These are phyloP conservation scores for Albugo candida DNA, from an alignment of 352 stramenopile species.

Conservation along the genomic window DNA sequence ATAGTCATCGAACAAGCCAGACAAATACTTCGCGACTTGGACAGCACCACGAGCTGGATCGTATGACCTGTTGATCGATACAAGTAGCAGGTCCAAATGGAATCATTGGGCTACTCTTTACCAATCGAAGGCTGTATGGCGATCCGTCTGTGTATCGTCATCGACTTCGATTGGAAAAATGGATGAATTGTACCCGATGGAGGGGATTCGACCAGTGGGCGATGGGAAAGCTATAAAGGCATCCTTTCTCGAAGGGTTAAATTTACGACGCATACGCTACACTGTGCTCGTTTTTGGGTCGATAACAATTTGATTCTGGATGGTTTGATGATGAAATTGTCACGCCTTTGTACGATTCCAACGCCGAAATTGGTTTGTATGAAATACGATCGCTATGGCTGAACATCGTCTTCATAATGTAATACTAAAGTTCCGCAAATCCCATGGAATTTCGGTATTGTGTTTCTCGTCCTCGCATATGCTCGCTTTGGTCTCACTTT, in stretches of 20 bases:
- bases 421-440: conserved; percentile 87
- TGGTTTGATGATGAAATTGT: conserved; percentile 20
- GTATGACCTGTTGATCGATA: conserved; percentile 74
- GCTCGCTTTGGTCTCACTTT: conserved; percentile 60
- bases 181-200: conserved; percentile 81
- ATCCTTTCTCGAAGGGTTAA: conserved; percentile 72
- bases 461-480: conserved; percentile 76
- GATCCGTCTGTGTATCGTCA: conserved; percentile 53
- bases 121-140: conserved; percentile 89
- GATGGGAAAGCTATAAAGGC: conserved; percentile 86
- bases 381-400: conserved; percentile 30
- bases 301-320: conserved; percentile 48
- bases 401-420: conserved; percentile 70
- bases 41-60: conserved; percentile 57
- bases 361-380: conserved; percentile 13
- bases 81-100: too few species aligned
- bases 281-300: conserved; percentile 81
- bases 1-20: conserved; percentile 24
- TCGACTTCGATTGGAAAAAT: conserved; percentile 87
- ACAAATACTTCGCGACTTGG: conserved; percentile 81
- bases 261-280: conserved; percentile 76
- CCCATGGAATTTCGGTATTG: too few species aligned
- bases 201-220: conserved; percentile 87
- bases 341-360: conserved; percentile 33
- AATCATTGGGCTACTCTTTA: conserved; percentile 86